These are phyloP conservation scores for Cryphonectria radicalis DNA, from an alignment of 2,329 filamentous ascomycete genomes.

Conservation along the genomic window DNA sequence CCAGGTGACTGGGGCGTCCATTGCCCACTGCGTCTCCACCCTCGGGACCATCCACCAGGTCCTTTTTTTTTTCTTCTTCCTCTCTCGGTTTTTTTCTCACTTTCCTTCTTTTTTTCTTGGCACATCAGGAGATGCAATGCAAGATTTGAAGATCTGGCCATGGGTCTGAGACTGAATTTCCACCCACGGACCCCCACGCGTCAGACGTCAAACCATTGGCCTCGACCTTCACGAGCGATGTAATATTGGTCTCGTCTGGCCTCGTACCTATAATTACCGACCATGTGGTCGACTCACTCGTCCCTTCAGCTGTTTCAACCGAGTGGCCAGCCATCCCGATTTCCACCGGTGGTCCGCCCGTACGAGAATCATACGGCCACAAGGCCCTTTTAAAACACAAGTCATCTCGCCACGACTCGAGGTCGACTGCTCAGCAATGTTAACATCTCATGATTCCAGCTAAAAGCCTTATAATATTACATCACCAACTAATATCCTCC, in stretches of 20 bases:
- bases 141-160: not conserved
- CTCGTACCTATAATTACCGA: not conserved
- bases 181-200: not conserved
- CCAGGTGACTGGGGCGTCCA: not conserved
- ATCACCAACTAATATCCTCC: not conserved
- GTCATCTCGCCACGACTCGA: constrained; percentile 18
- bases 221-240: not conserved
- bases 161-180: constrained; percentile 3
- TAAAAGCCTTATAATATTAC: not conserved
- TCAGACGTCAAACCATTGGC: not conserved
- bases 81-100: not conserved
- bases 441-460: constrained; percentile 8
- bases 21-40: not conserved
- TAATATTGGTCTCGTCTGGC: not conserved
- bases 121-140: constrained; percentile 1
- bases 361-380: constrained; percentile 17
- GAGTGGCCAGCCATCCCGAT: not conserved
- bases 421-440: not conserved
- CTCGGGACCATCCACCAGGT: not conserved
- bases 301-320: not conserved
- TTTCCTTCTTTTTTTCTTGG: not conserved
- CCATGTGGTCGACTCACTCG: not conserved
- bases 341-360: not conserved
- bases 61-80: not conserved
- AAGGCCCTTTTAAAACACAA: constrained; percentile 6